Evolutionary conservation across 1,139 yeast species (phyloP).

Genomic region (Kazachstania sp.): DNA sequence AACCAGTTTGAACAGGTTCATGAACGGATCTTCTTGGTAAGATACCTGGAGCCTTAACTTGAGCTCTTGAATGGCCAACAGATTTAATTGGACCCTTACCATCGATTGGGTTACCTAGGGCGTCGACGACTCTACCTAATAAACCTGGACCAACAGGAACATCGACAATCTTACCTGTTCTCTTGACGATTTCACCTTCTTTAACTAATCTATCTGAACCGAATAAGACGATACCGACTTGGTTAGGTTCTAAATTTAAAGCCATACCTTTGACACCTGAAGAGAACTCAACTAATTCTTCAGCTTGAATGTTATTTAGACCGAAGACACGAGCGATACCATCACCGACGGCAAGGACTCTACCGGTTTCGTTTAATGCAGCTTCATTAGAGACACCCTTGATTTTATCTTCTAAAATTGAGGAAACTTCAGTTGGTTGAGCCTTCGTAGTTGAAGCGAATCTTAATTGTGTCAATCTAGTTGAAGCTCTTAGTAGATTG

Average conservation of each 20-base stretch:
- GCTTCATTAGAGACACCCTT: conserved; percentile 98
- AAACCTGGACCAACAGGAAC: conserved; percentile 98
- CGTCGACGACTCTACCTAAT: conserved; percentile 99
- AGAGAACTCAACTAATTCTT: conserved; percentile 98
- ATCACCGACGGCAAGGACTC: conserved; percentile 99
- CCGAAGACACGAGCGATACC: conserved; percentile 99
- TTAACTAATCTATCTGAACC: conserved; percentile 98
- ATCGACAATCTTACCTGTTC: conserved; percentile 99
- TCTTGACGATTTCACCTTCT: conserved; percentile 99
- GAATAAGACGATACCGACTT: conserved; percentile 99
- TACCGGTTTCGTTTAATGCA: conserved; percentile 98
- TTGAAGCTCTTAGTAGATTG: too few species aligned
- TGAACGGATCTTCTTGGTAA: conserved; percentile 97
- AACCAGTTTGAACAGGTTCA: conserved; percentile 99
- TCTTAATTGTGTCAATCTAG: conserved; percentile 32
- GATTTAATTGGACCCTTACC: conserved; percentile 98
- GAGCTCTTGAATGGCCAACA: conserved; percentile 84
- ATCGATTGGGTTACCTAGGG: conserved; percentile 98
- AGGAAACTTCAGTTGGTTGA: conserved; percentile 98
- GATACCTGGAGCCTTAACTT: conserved; percentile 99
- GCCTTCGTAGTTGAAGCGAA: conserved; percentile 96
- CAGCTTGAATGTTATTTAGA: conserved; percentile 99
- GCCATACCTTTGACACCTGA: conserved; percentile 99
- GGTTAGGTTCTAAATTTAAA: conserved; percentile 99
- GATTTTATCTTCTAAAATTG: conserved; percentile 98